Percentiles rank a stretch among this genome's conserved stretches.
Conservation (phyloP, 441 rosid species). For the Cnidoscolus chayamansa region DNA sequence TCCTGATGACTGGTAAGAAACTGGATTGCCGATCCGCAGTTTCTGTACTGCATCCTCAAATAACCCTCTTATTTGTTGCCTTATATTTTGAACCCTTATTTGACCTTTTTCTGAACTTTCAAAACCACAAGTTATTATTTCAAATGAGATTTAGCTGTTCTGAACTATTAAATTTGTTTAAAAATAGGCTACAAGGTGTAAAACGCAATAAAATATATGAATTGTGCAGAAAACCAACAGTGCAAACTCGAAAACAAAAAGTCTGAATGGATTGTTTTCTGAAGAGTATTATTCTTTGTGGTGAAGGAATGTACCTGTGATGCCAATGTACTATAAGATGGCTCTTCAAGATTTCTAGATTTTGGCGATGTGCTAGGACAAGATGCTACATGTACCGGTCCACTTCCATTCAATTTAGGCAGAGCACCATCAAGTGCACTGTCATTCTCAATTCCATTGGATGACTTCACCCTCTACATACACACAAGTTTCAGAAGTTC, state of each 20-base stretch:
- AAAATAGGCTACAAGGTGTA: neutral
- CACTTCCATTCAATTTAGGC: conserved; percentile 54
- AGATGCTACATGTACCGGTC: conserved; percentile 30
- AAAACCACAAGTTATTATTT: neutral
- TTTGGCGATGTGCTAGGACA: conserved; percentile 40
- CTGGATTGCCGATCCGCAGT: neutral
- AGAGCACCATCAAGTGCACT: conserved; percentile 32
- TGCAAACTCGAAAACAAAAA: neutral
- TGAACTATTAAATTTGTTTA: neutral
- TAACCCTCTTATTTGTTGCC: neutral
- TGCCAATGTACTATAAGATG: conserved; percentile 36
- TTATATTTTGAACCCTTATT: neutral
- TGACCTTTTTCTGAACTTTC: neutral
- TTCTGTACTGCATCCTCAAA: conserved; percentile 3
- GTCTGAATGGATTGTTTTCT: neutral
- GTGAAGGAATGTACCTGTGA: conserved; percentile 49
- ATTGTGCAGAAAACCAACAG: neutral
- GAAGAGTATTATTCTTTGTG: neutral
- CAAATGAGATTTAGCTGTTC: neutral
- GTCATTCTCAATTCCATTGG: conserved; percentile 58
- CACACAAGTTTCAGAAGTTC: neutral
- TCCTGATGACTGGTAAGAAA: neutral
- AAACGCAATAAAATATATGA: neutral
- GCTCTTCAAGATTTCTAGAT: conserved; percentile 42
- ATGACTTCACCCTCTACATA: conserved; percentile 40